A percentile compares a stretch with the other conserved stretches of the same genome.
These are phyloP conservation scores for Multifurca ochricompacta DNA, from an alignment of 768 basidiomycete genomes.

Conservation along the genomic window DNA sequence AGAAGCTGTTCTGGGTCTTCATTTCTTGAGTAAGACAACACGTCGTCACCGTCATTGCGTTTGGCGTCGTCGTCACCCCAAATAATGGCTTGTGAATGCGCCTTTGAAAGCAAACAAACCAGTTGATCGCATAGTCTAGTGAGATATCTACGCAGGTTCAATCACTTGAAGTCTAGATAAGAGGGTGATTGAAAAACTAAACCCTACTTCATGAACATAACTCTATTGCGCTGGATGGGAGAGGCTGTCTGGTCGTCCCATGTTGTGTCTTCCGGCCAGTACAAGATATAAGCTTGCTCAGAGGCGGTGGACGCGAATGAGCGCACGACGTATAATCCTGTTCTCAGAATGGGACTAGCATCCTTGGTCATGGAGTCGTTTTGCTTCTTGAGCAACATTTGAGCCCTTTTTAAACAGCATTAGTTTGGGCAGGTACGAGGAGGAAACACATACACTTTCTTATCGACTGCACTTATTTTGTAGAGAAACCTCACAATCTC, in stretches of 20 bases:
- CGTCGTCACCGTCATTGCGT: too few relatives aligned
- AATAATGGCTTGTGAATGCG: slow-evolving; percentile 39
- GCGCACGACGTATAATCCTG: slow-evolving; percentile 44
- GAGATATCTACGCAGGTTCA: slow-evolving; percentile 6
- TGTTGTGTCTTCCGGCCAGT: slow-evolving; percentile 55
- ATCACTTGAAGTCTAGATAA: not conserved
- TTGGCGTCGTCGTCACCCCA: slow-evolving; percentile 36
- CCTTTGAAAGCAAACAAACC: slow-evolving; percentile 41
- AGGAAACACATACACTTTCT: slow-evolving; percentile 32
- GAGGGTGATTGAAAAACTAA: too few relatives aligned
- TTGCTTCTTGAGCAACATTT: slow-evolving; percentile 17
- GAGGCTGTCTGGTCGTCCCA: slow-evolving; percentile 46
- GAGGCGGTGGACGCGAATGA: slow-evolving; percentile 18
- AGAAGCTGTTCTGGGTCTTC: slow-evolving; percentile 42
- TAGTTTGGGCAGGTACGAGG: not conserved
- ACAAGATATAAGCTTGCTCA: slow-evolving; percentile 39
- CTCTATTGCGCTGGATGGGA: slow-evolving; percentile 43
- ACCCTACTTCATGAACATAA: slow-evolving; percentile 53
- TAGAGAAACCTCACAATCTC: slow-evolving; percentile 42
- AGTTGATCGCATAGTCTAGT: slow-evolving; percentile 41
- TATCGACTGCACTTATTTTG: slow-evolving; percentile 31
- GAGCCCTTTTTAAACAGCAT: slow-evolving; percentile 14
- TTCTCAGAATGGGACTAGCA: slow-evolving; percentile 31
- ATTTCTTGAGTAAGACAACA: slow-evolving; percentile 31
- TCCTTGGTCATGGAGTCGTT: slow-evolving; percentile 16